Evolutionary conservation across 768 basidiomycete genomes (phyloP).

Genomic region (Termitomyces sp.): DNA sequence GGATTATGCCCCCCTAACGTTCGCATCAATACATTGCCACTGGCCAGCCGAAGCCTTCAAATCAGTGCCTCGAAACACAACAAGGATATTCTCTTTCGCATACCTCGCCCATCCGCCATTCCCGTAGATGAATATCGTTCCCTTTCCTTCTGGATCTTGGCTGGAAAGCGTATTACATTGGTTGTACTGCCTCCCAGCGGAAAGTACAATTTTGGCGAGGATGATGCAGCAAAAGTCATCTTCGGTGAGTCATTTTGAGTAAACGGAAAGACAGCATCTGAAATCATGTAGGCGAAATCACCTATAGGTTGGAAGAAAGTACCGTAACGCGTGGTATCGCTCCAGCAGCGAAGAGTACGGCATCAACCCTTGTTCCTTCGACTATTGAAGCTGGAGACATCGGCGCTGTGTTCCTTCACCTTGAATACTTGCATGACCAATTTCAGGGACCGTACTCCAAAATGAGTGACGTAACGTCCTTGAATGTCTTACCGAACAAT

Average conservation of each 20-base stretch:
- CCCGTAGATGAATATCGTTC: neutral
- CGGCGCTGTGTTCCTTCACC: neutral
- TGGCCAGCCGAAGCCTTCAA: neutral
- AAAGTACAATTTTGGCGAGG: neutral
- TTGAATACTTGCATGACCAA: neutral
- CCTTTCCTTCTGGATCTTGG: neutral
- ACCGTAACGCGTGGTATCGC: neutral
- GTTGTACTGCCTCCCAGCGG: neutral
- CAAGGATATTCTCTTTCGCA: neutral
- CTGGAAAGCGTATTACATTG: neutral
- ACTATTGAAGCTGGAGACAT: neutral
- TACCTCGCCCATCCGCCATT: neutral
- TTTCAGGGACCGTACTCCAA: neutral
- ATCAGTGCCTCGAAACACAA: neutral
- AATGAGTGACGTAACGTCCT: neutral
- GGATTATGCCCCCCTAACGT: neutral
- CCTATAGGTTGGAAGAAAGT: neutral
- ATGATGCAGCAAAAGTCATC: neutral
- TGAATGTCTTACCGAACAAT: neutral
- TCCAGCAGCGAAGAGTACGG: neutral
- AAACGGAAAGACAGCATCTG: neutral
- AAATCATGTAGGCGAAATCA: neutral
- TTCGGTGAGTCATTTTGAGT: neutral
- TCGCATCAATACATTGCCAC: neutral
- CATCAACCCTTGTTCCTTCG: neutral